These are phyloP conservation scores for Apiospora koreana DNA, from an alignment of 2,329 filamentous ascomycete genomes.

Conservation along the genomic window DNA sequence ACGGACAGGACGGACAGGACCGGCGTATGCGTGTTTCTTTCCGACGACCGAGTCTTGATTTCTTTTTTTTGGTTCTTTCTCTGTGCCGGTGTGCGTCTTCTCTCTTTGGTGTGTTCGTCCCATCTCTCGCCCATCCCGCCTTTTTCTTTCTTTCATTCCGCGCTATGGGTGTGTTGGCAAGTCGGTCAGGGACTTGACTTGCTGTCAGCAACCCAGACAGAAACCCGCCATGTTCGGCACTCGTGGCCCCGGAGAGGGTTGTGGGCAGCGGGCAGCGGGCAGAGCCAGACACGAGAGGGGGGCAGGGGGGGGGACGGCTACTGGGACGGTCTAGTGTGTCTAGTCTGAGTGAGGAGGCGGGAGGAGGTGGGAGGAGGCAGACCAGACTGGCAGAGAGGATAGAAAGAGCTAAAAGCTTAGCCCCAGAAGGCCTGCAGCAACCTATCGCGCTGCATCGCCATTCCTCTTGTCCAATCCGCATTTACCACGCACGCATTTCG, in stretches of 20 bases:
- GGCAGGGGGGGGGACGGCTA: background rate
- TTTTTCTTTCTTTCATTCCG: background rate
- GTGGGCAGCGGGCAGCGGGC: background rate
- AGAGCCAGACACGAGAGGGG: too few relatives aligned
- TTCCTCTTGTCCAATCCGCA: conserved; percentile 30
- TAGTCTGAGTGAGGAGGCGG: conserved; percentile 18
- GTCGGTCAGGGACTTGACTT: background rate
- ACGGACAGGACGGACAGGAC: too few relatives aligned
- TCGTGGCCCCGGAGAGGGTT: conserved; percentile 6
- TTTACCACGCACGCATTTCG: conserved; percentile 33
- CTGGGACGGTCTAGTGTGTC: conserved; percentile 8
- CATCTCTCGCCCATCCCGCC: background rate
- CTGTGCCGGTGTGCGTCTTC: background rate
- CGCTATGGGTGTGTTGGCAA: background rate
- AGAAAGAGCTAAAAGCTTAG: conserved; percentile 7
- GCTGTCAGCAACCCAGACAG: background rate
- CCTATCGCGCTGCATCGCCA: conserved; percentile 9
- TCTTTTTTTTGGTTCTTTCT: background rate
- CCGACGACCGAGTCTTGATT: background rate
- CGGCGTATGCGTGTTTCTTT: background rate
- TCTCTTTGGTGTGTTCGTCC: background rate
- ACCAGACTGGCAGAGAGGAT: background rate
- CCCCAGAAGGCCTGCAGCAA: background rate
- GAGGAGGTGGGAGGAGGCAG: background rate
- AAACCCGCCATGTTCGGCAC: conserved; percentile 1